Percentiles rank a stretch among this genome's conserved stretches.
These are phyloP conservation scores for Trametes maxima DNA, from an alignment of 768 basidiomycete species.

Conservation along the genomic window DNA sequence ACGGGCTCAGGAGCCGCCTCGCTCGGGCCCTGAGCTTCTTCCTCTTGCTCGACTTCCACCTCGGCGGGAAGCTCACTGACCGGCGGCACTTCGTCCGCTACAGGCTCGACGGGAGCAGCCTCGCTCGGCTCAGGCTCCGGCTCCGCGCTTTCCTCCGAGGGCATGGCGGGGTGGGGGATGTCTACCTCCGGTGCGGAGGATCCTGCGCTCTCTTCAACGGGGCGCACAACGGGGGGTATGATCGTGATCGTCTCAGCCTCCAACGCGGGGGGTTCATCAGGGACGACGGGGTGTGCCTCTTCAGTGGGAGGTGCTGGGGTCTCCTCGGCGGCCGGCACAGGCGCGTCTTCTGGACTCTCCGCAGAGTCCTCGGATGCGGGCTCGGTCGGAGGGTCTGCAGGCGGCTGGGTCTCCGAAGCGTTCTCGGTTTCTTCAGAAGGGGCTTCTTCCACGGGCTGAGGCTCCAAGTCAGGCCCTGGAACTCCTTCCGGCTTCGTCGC, in stretches of 20 bases:
- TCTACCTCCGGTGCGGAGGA: no score
- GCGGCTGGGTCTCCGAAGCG: background rate
- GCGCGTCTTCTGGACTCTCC: background rate
- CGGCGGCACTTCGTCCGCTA: background rate
- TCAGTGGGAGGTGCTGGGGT: background rate
- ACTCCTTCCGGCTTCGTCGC: background rate
- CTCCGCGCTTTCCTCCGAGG: background rate
- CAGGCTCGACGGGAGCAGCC: background rate
- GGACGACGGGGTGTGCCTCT: background rate
- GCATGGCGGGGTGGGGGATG: no score
- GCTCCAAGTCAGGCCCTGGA: background rate
- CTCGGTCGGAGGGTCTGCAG: background rate
- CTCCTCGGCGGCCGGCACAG: slow-evolving; percentile 2
- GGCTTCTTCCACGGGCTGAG: background rate
- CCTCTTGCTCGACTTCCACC: background rate
- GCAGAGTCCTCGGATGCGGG: background rate
- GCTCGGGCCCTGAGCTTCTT: background rate
- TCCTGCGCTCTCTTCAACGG: background rate
- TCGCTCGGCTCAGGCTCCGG: background rate
- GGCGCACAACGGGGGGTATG: background rate
- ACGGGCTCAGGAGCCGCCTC: background rate
- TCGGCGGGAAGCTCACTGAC: background rate
- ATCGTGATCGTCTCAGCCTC: background rate
- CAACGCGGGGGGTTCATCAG: background rate
- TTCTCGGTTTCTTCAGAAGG: background rate